A percentile compares a stretch with the other conserved stretches of the same genome.
These are phyloP conservation scores for Vitrella brassicaformis DNA, from an alignment of 73 alveolate genomes.

Conservation along the genomic window DNA sequence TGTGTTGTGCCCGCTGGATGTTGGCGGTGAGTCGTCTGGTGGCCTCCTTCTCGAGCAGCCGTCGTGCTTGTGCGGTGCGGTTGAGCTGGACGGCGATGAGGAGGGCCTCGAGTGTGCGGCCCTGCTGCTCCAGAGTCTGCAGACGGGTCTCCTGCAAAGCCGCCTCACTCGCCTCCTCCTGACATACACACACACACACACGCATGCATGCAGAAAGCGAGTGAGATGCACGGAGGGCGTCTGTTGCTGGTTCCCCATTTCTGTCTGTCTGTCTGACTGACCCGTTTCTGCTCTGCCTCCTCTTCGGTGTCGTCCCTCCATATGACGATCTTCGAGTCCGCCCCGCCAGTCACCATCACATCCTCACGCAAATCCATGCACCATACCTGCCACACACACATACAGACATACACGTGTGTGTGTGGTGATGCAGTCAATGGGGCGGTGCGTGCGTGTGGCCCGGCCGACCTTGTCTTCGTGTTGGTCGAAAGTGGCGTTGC, in stretches of 20 bases:
- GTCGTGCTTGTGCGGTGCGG: too few species aligned
- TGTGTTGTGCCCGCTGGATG: too few species aligned
- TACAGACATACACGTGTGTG: background rate
- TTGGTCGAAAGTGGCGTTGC: constrained; percentile 69
- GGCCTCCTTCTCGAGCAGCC: too few species aligned
- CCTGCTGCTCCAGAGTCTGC: background rate
- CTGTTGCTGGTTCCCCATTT: background rate
- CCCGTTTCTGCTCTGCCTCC: background rate
- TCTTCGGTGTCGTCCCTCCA: background rate
- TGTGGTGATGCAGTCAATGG: background rate
- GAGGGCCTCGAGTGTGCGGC: too few species aligned
- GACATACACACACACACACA: background rate
- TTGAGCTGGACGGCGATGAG: too few species aligned
- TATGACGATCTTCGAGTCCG: constrained; percentile 60
- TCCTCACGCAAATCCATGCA: constrained; percentile 62
- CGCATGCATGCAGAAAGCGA: background rate
- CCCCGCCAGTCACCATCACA: constrained; percentile 76
- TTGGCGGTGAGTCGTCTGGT: too few species aligned
- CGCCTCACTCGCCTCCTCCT: background rate
- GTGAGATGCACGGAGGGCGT: background rate
- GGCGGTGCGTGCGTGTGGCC: background rate
- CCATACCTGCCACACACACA: constrained; percentile 47
- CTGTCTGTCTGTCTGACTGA: background rate
- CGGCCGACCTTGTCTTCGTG: constrained; percentile 62
- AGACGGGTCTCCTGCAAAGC: background rate